Evolutionary conservation across 2,329 filamentous ascomycete species (phyloP).

Genomic region (Cercospora sojina): DNA sequence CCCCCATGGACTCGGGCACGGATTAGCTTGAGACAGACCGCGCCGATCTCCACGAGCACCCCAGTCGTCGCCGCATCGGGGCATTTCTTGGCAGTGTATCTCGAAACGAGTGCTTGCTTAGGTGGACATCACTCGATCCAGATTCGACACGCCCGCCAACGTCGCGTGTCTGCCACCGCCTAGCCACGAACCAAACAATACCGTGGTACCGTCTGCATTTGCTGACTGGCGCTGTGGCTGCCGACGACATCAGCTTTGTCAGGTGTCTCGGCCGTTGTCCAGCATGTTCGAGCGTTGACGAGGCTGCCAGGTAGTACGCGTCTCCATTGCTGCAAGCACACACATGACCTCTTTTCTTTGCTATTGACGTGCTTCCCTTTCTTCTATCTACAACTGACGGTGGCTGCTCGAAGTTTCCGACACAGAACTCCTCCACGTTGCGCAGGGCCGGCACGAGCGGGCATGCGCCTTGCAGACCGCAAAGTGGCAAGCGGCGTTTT

Average conservation of each 20-base stretch:
- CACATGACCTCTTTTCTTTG: background rate
- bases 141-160: background rate
- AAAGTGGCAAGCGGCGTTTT: background rate
- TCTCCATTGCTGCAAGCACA: background rate
- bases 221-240: background rate
- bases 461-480: background rate
- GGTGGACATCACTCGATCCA: background rate
- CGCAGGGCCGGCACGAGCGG: background rate
- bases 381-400: background rate
- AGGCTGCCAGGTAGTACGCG: constrained; percentile 12
- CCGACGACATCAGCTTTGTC: background rate
- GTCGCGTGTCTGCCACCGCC: background rate
- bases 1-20: background rate
- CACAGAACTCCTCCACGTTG: background rate
- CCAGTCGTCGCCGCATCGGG: background rate
- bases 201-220: background rate
- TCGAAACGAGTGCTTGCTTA: background rate
- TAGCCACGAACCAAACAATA: background rate
- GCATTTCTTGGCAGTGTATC: background rate
- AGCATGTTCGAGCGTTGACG: background rate
- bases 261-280: background rate
- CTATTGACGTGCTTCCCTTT: background rate
- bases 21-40: background rate
- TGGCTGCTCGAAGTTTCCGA: background rate
- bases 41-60: background rate